Percentiles rank a stretch among this genome's conserved stretches.
Conservation (phyloP, 106 monocot species). For the Xerophyta viscosa region DNA sequence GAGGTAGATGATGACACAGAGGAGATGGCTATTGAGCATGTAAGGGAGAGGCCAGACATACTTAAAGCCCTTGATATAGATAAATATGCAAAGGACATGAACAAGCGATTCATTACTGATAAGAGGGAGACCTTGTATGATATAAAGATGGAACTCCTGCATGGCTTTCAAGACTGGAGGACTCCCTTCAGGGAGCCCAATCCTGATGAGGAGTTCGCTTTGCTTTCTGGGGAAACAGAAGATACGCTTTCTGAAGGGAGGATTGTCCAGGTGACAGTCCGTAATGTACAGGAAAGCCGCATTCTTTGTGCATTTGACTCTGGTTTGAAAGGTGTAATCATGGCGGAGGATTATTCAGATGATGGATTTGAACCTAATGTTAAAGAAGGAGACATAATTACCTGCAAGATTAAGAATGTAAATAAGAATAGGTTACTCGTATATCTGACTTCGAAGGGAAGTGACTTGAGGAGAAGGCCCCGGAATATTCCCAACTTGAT, state of each 20-base stretch:
- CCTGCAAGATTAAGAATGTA: constrained; percentile 67
- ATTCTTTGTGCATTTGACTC: constrained; percentile 72
- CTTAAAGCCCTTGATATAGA: constrained; percentile 55
- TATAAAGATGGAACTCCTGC: constrained; percentile 79
- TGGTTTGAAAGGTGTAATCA: constrained; percentile 71
- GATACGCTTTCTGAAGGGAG: constrained; percentile 82
- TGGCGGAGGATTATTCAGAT: constrained; percentile 64
- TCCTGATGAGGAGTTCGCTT: constrained; percentile 70
- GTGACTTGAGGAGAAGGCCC: constrained; percentile 37
- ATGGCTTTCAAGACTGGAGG: constrained; percentile 84
- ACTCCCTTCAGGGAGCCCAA: constrained; percentile 52
- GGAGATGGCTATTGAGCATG: constrained; percentile 89
- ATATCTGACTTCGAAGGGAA: constrained; percentile 61
- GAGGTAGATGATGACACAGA: constrained; percentile 85
- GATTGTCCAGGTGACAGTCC: constrained; percentile 74
- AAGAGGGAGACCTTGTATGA: constrained; percentile 69
- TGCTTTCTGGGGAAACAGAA: constrained; percentile 97
- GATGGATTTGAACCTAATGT: constrained; percentile 37
- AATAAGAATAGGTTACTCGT: constrained; percentile 61
- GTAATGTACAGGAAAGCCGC: constrained; percentile 57
- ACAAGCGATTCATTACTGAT: constrained; percentile 13
- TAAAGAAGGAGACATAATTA: constrained; percentile 79
- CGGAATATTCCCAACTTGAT: constrained; percentile 22
- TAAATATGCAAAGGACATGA: constrained; percentile 48
- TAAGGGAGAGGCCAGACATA: constrained; percentile 52